Evolutionary conservation across 768 basidiomycete species (phyloP), one percentile per base, ranked within the genome.

Genomic region (Lentinula sp.): DNA sequence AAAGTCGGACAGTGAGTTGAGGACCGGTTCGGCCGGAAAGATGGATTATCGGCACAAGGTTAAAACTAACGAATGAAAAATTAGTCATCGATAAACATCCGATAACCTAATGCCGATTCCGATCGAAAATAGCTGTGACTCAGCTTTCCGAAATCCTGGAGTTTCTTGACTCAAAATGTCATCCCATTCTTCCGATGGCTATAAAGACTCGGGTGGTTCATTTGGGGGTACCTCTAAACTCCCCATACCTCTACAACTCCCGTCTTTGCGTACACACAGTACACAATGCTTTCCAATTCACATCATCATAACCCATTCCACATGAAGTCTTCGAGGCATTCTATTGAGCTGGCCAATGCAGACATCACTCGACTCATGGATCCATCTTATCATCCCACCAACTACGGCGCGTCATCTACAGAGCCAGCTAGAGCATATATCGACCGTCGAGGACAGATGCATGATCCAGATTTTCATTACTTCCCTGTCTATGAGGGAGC

Each of bases 281-380:
- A 39, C 13, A 23, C 35, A 18, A 54, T 54, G 53, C 53, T 11
- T 13, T 40, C 53, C 35, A 54, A n/a, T 11, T n/a, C 53, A 21
- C 18, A 32, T 16, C 49, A 50, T 21, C 31, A 23, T 31, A 23
- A 16, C 35, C 50, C 50, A 16, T 37, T 55, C 35, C 40, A 56
- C 55, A 43, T 56, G 9, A 56, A 56, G 23, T 40, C 37, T 42
- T 42, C 55, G 4, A 56, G 40, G 15, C 55, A 43, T 32, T 40
- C 18, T 32, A 11, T 43, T 11, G 55, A 56, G 39, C 55, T 42
- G 4, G 39, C 40, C 10, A 56, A 56, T 23, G 55, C 55, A 4
- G 55, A 56, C 11, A 56, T 56, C 40, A 42, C 55, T 45, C 55
- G 55, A 18, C 42, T 56, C 7, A 56, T 56, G 55, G 55, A 56